Evolutionary conservation across 2,329 filamentous ascomycete species (phyloP).

Genomic region (Aspergillus ustus): DNA sequence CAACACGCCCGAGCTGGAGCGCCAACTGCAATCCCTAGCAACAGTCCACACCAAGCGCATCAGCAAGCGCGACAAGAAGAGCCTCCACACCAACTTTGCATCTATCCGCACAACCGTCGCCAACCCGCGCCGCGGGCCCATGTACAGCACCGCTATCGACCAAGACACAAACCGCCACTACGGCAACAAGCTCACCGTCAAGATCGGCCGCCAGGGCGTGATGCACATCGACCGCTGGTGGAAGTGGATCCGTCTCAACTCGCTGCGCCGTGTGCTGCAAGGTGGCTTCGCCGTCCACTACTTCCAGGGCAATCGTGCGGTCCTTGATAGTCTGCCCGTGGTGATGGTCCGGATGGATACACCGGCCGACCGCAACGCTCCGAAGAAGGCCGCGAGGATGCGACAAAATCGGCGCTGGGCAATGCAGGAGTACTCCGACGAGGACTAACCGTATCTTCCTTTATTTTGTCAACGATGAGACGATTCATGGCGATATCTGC

Average conservation of each 20-base stretch:
- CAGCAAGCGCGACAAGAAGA: slow-evolving; percentile 69
- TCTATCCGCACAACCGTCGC: slow-evolving; percentile 70
- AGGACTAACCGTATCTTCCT: slow-evolving; percentile 20
- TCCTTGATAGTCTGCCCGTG: slow-evolving; percentile 63
- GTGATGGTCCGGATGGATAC: slow-evolving; percentile 38
- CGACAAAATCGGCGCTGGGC: slow-evolving; percentile 36
- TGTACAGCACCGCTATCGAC: slow-evolving; percentile 68
- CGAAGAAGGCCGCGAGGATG: slow-evolving; percentile 34
- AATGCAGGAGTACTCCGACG: slow-evolving; percentile 34
- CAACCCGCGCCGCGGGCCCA: slow-evolving; percentile 68
- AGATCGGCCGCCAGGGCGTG: slow-evolving; percentile 60
- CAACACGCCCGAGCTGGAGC: slow-evolving; percentile 64
- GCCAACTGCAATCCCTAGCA: slow-evolving; percentile 63
- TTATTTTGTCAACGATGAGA: neutral
- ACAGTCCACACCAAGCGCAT: slow-evolving; percentile 65
- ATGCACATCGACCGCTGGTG: slow-evolving; percentile 74
- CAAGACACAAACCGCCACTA: slow-evolving; percentile 63
- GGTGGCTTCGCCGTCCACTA: slow-evolving; percentile 68
- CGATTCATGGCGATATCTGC: no score
- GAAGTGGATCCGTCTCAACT: slow-evolving; percentile 69
- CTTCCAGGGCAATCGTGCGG: slow-evolving; percentile 61
- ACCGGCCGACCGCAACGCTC: slow-evolving; percentile 30
- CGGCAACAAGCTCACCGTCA: slow-evolving; percentile 66
- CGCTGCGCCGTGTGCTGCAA: slow-evolving; percentile 64
- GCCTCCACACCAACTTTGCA: slow-evolving; percentile 67